These are phyloP conservation scores for Sphaerosporella brunnea DNA, from an alignment of 495 filamentous ascomycete genomes.

Conservation along the genomic window DNA sequence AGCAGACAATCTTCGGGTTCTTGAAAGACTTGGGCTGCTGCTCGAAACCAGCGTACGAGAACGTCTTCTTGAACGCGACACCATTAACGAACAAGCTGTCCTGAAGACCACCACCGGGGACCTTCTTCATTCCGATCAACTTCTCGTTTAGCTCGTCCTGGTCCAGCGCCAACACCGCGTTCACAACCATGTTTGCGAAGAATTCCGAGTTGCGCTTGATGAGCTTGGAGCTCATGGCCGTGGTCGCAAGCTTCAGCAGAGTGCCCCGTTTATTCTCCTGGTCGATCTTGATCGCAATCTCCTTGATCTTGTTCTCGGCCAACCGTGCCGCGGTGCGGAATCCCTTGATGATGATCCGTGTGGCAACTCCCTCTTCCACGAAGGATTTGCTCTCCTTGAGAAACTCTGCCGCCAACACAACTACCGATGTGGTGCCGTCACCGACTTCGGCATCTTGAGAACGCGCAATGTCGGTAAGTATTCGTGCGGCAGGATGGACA, in stretches of 20 bases:
- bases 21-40: slow-evolving; percentile 93
- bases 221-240: slow-evolving; percentile 99
- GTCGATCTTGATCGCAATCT: slow-evolving; percentile 77
- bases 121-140: slow-evolving; percentile 94
- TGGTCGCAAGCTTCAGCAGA: slow-evolving; percentile 70
- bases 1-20: slow-evolving; percentile 83
- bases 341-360: slow-evolving; percentile 94
- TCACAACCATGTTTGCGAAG: slow-evolving; percentile 98
- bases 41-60: slow-evolving; percentile 97
- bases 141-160: slow-evolving; percentile 96
- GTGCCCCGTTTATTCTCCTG: slow-evolving; percentile 82
- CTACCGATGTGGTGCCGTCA: slow-evolving; percentile 92
- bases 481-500: slow-evolving; percentile 91
- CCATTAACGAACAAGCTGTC: slow-evolving; percentile 96
- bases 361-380: slow-evolving; percentile 92
- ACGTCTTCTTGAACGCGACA: slow-evolving; percentile 99
- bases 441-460: slow-evolving; percentile 98
- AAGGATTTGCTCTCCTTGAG: slow-evolving; percentile 87
- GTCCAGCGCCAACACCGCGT: slow-evolving; percentile 90
- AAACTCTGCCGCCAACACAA: slow-evolving; percentile 89
- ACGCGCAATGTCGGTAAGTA: slow-evolving; percentile 93
- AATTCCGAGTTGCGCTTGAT: slow-evolving; percentile 94
- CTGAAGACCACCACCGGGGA: slow-evolving; percentile 88
- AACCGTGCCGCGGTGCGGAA: slow-evolving; percentile 71
- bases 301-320: slow-evolving; percentile 97